Conservation (phyloP, 768 basidiomycete species). For the Tricholoma furcatifolium region DNA sequence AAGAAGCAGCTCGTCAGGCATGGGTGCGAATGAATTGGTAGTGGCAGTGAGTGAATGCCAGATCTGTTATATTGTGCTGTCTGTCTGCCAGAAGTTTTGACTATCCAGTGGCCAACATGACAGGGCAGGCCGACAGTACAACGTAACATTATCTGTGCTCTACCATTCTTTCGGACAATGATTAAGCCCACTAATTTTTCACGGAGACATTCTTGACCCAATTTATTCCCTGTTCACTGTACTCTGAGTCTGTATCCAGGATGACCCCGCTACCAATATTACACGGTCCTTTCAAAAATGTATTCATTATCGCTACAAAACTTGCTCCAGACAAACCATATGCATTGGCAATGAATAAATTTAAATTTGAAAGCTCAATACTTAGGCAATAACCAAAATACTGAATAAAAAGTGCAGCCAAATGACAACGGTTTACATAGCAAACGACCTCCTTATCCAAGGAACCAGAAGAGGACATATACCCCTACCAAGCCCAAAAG, state of each 20-base stretch:
- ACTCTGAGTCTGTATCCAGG: too few relatives aligned
- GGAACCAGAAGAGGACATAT: slow-evolving; percentile 62
- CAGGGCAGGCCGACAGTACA: slow-evolving; percentile 18
- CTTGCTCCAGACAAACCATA: too few relatives aligned
- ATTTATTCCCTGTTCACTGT: too few relatives aligned
- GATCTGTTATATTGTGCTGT: slow-evolving; percentile 17
- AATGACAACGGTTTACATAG: not conserved
- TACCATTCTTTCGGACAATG: not conserved
- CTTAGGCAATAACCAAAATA: too few relatives aligned
- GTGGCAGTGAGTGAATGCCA: slow-evolving; percentile 9
- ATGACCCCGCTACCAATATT: too few relatives aligned
- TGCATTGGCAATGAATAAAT: too few relatives aligned
- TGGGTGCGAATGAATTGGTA: slow-evolving; percentile 55
- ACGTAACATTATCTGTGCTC: slow-evolving; percentile 14
- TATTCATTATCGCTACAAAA: too few relatives aligned
- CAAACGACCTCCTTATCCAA: slow-evolving; percentile 28
- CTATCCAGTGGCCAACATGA: slow-evolving; percentile 2
- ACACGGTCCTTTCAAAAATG: too few relatives aligned
- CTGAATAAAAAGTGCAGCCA: too few relatives aligned
- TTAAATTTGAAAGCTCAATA: too few relatives aligned
- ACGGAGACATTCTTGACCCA: too few relatives aligned
- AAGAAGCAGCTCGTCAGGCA: slow-evolving; percentile 64
- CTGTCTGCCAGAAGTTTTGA: slow-evolving; percentile 14
- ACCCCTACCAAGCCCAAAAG: slow-evolving; percentile 59
- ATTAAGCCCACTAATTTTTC: too few relatives aligned